phyloP scores from a whole-genome alignment of 2,329 filamentous ascomycete genomes.

The Didymella lethalis region DNA sequence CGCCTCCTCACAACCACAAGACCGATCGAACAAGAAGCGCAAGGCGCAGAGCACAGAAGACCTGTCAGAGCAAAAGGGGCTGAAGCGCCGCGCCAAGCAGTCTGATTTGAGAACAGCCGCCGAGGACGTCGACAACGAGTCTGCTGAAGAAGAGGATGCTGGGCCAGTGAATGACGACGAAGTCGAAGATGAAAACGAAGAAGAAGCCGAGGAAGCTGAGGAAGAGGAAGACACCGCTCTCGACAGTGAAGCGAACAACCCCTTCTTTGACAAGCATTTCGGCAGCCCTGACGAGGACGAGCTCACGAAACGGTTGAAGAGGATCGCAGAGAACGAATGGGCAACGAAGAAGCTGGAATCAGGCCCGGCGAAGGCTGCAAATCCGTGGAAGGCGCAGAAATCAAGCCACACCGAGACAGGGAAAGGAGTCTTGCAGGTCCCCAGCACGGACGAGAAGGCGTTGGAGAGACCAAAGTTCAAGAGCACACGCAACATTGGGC shows the following conservation, averaged over 20 bases:
- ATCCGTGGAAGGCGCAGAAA: conserved; percentile 58
- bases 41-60: conserved; percentile 54
- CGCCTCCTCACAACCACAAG: conserved; percentile 47
- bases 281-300: conserved; percentile 69
- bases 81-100: conserved; percentile 12
- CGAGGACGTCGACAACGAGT: conserved; percentile 3
- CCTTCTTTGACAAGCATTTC: conserved; percentile 82
- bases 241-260: conserved; percentile 57
- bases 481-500: conserved; percentile 37
- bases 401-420: conserved; percentile 34
- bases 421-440: conserved; percentile 41
- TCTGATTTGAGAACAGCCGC: conserved; percentile 4
- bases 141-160: conserved; percentile 10
- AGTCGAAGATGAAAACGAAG: conserved; percentile 24
- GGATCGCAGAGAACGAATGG: conserved; percentile 60
- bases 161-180: conserved; percentile 23
- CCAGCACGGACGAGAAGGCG: conserved; percentile 29
- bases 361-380: conserved; percentile 37
- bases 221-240: conserved; percentile 32
- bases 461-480: conserved; percentile 33
- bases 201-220: conserved; percentile 26
- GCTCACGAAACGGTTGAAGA: conserved; percentile 61
- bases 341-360: conserved; percentile 49
- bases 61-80: conserved; percentile 3
- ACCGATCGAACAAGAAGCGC: conserved; percentile 61